These are phyloP conservation scores for Boletus vermiculosoides DNA, from an alignment of 768 basidiomycete genomes.

Conservation along the genomic window DNA sequence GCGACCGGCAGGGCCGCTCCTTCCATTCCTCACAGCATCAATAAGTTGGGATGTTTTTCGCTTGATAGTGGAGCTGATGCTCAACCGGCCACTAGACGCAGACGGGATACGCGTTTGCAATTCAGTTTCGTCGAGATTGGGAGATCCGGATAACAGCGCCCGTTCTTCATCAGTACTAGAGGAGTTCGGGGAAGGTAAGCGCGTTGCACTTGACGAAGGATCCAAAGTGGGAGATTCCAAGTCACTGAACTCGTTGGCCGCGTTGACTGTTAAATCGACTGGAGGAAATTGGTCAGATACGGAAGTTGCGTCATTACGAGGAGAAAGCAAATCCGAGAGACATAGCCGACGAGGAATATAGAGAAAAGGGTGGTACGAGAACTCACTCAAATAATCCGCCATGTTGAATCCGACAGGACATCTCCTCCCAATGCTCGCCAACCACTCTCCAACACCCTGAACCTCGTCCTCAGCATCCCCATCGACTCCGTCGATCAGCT, in stretches of 20 bases:
- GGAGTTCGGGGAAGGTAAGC: slow-evolving; percentile 40
- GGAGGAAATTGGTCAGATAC: slow-evolving; percentile 9
- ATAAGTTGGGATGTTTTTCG: slow-evolving; percentile 74
- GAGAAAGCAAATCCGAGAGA: background rate
- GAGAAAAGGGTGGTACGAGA: background rate
- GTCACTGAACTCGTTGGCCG: slow-evolving; percentile 38
- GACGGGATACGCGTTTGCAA: slow-evolving; percentile 40
- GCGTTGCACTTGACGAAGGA: slow-evolving; percentile 23
- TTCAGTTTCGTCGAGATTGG: slow-evolving; percentile 49
- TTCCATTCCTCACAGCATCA: slow-evolving; percentile 48
- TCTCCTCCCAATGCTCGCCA: slow-evolving; percentile 70
- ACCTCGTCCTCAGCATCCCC: slow-evolving; percentile 14
- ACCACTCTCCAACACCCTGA: slow-evolving; percentile 53
- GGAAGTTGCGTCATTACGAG: background rate
- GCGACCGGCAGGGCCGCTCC: slow-evolving; percentile 29
- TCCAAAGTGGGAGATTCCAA: slow-evolving; percentile 37
- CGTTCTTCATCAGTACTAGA: slow-evolving; percentile 67
- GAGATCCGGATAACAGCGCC: slow-evolving; percentile 44
- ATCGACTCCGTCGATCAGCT: slow-evolving; percentile 5
- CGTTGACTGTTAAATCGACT: slow-evolving; percentile 76
- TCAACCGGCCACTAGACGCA: slow-evolving; percentile 35
- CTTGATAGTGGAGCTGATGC: slow-evolving; percentile 56
- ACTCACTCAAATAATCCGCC: slow-evolving; percentile 91
- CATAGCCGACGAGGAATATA: too few relatives aligned
- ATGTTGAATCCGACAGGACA: slow-evolving; percentile 97